Evolutionary conservation across 2,329 filamentous ascomycete genomes (phyloP).

Genomic region (Neopestalotiopsis sp.): DNA sequence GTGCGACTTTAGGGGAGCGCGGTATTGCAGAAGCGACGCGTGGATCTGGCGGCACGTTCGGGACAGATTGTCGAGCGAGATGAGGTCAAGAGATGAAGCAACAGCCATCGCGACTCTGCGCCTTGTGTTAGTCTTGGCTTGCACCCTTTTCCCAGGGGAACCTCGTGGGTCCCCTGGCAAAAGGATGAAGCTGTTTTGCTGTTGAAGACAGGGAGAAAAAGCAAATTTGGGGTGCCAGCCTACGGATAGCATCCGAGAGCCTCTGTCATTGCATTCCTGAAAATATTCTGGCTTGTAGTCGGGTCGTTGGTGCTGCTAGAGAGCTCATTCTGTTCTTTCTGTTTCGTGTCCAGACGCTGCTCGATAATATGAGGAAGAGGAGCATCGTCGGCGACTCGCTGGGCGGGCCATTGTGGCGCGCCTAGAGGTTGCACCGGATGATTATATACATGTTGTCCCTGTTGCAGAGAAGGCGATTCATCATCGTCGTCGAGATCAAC

Average conservation of each 20-base stretch:
- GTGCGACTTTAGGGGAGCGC: conserved; percentile 72
- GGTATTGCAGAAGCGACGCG: conserved; percentile 78
- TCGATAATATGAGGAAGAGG: conserved; percentile 17
- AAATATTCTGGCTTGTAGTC: conserved; percentile 48
- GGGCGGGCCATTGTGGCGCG: conserved; percentile 33
- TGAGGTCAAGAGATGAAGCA: conserved; percentile 81
- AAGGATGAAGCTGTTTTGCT: not conserved
- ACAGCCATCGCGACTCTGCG: conserved; percentile 78
- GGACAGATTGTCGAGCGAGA: conserved; percentile 83
- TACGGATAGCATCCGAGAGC: conserved; percentile 74
- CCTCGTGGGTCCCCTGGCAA: not conserved
- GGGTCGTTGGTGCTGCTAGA: conserved; percentile 13
- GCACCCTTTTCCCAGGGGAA: not conserved
- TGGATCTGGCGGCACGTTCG: conserved; percentile 82
- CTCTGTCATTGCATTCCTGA: conserved; percentile 64
- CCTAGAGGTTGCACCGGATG: conserved; percentile 15
- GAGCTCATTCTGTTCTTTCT: conserved; percentile 13
- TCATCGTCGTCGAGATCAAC: conserved; percentile 40
- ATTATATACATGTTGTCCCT: conserved; percentile 20
- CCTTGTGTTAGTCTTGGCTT: conserved; percentile 26
- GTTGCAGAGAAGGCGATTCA: conserved; percentile 29
- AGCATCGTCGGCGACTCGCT: conserved; percentile 22
- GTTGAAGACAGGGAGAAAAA: conserved; percentile 28
- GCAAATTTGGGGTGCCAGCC: conserved; percentile 45
- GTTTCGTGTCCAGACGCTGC: conserved; percentile 5